Evolutionary conservation across 2,329 filamentous ascomycete genomes (phyloP).

Genomic region (Sporothrix phasma): DNA sequence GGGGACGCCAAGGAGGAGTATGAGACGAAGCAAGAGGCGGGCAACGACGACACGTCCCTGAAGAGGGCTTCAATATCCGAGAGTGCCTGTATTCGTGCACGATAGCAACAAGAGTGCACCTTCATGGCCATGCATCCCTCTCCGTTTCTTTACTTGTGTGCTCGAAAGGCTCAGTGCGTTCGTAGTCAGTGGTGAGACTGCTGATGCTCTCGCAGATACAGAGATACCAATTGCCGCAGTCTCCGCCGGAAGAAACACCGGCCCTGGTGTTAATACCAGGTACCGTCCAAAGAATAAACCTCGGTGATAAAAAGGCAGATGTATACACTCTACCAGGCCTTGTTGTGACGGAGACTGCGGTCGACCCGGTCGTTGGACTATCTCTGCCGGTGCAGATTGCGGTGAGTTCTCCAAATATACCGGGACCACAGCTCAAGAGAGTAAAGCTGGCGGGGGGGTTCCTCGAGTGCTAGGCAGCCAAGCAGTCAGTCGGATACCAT

Average conservation of each 20-base stretch:
- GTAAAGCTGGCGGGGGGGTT: background rate
- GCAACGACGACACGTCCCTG: background rate
- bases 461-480: background rate
- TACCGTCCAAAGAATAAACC: slow-evolving; percentile 1
- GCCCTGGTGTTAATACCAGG: background rate
- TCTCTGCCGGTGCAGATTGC: background rate
- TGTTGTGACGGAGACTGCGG: background rate
- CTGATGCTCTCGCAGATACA: background rate
- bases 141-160: slow-evolving; percentile 53
- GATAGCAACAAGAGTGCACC: background rate
- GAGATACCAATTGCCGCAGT: background rate
- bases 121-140: too few species aligned
- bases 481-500: too few species aligned
- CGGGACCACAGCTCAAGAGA: background rate
- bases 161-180: slow-evolving; percentile 40
- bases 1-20: background rate
- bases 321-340: background rate
- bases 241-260: background rate
- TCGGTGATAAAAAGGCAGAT: background rate
- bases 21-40: background rate
- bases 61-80: background rate
- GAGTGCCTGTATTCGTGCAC: background rate
- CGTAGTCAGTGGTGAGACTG: slow-evolving; percentile 18
- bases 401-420: background rate
- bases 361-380: background rate